These are phyloP conservation scores for Xylaria flabelliformis DNA, from an alignment of 495 filamentous ascomycete species.

Conservation along the genomic window DNA sequence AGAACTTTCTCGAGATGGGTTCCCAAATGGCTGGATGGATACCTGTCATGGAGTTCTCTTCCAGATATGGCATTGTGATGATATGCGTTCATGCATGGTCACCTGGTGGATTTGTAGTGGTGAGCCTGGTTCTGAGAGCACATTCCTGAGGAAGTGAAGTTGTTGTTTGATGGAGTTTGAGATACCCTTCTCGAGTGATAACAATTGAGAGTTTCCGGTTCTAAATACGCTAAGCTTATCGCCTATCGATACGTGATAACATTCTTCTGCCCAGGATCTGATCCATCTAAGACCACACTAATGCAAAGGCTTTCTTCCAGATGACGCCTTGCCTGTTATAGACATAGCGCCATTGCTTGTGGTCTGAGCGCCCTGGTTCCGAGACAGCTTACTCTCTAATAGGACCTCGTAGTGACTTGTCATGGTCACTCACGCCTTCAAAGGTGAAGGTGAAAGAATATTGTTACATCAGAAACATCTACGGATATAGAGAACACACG, in stretches of 20 bases:
- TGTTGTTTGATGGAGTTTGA: conserved; percentile 30
- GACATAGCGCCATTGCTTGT: neutral
- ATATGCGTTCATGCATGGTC: neutral
- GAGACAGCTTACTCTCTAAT: neutral
- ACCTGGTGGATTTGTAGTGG: conserved; percentile 7
- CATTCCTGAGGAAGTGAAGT: conserved; percentile 8
- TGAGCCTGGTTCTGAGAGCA: neutral
- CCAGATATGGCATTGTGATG: conserved; percentile 1
- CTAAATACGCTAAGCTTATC: conserved; percentile 24
- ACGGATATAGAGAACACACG: neutral
- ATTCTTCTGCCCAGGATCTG: neutral
- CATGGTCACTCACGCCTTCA: neutral
- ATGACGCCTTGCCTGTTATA: conserved; percentile 4
- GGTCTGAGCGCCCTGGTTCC: conserved; percentile 8
- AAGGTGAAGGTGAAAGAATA: conserved; percentile 8
- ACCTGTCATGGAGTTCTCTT: conserved; percentile 10
- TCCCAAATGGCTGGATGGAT: conserved; percentile 5
- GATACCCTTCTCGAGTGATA: conserved; percentile 29
- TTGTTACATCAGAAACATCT: neutral
- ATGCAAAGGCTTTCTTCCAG: neutral
- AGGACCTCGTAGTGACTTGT: neutral
- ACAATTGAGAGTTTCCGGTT: conserved; percentile 16
- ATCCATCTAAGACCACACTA: conserved; percentile 5
- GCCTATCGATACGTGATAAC: conserved; percentile 25
- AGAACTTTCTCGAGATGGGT: conserved; percentile 12